These are phyloP conservation scores for Pseudotsuga menziesii DNA, from an alignment of 75 land plant genomes.

Conservation along the genomic window DNA sequence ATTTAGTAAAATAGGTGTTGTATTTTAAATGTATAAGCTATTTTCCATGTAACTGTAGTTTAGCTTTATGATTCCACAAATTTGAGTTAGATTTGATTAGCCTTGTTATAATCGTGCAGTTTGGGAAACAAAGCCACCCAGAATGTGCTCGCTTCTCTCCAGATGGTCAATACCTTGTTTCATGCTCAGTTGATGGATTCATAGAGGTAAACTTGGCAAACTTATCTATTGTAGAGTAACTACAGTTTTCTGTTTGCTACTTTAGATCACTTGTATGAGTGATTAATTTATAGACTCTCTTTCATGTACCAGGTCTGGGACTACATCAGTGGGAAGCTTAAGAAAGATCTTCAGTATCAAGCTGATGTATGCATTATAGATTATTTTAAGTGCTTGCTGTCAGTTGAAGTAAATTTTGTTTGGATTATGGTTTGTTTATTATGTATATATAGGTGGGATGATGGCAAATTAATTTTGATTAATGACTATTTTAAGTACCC, in stretches of 20 bases:
- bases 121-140: slow-evolving; percentile 94
- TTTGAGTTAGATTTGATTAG: background rate
- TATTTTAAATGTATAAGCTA: background rate
- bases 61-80: background rate
- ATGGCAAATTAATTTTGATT: background rate
- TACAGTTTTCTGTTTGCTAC: background rate
- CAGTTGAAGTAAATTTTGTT: slow-evolving; percentile 1
- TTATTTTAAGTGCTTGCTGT: background rate
- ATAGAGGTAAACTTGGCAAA: slow-evolving; percentile 62
- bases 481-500: background rate
- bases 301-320: slow-evolving; percentile 83
- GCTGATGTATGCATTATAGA: slow-evolving; percentile 70
- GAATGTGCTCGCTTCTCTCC: slow-evolving; percentile 97
- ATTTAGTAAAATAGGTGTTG: background rate
- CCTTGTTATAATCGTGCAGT: slow-evolving; percentile 36
- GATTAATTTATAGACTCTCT: background rate
- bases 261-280: background rate
- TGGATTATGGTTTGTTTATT: background rate
- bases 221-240: background rate
- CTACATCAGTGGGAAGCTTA: slow-evolving; percentile 91
- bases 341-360: slow-evolving; percentile 98
- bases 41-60: background rate
- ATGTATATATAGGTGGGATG: background rate
- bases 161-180: slow-evolving; percentile 97
- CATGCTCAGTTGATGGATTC: slow-evolving; percentile 94